A percentile compares a stretch with the other conserved stretches of the same genome.
phyloP scores from a whole-genome alignment of 1,284 basidiomycete genomes.

The Pterulicium gracile region DNA sequence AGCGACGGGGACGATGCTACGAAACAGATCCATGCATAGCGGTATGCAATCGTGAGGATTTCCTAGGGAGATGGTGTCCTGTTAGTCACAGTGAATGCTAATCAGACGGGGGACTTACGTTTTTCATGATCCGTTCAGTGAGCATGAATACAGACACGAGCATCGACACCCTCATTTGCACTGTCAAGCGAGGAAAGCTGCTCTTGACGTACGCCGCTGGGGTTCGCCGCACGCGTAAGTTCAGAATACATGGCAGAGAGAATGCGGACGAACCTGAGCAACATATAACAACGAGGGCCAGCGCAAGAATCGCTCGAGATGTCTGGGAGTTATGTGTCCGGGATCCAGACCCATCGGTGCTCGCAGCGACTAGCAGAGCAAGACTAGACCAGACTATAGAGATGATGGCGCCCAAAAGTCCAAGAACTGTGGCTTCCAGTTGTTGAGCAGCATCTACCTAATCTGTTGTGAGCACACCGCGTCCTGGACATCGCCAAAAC shows the following conservation, averaged over 20 bases:
- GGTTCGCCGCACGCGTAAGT: constrained; percentile 18
- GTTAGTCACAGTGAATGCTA: too few relatives aligned
- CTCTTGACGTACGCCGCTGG: constrained; percentile 35
- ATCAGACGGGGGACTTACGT: constrained; percentile 17
- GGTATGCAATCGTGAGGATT: constrained; percentile 19
- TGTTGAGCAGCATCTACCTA: constrained; percentile 35
- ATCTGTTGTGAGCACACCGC: neutral
- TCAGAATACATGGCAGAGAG: neutral
- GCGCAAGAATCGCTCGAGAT: too few relatives aligned
- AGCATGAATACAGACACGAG: constrained; percentile 38
- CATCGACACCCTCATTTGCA: constrained; percentile 34
- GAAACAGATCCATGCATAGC: constrained; percentile 32
- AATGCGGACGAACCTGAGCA: too few relatives aligned
- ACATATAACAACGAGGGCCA: too few relatives aligned
- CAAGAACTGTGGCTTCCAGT: constrained; percentile 27
- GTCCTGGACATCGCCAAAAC: too few relatives aligned
- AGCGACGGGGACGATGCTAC: constrained; percentile 29
- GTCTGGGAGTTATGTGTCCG: too few relatives aligned
- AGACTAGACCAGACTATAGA: neutral
- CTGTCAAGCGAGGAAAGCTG: constrained; percentile 31
- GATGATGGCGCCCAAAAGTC: neutral
- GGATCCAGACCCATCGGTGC: too few relatives aligned
- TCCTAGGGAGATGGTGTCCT: constrained; percentile 14
- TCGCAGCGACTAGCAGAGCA: neutral
- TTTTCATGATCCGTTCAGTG: constrained; percentile 22